Evolutionary conservation across 163 green algal genomes (phyloP).

Genomic region (Chlamydomonas reinhardtii): DNA sequence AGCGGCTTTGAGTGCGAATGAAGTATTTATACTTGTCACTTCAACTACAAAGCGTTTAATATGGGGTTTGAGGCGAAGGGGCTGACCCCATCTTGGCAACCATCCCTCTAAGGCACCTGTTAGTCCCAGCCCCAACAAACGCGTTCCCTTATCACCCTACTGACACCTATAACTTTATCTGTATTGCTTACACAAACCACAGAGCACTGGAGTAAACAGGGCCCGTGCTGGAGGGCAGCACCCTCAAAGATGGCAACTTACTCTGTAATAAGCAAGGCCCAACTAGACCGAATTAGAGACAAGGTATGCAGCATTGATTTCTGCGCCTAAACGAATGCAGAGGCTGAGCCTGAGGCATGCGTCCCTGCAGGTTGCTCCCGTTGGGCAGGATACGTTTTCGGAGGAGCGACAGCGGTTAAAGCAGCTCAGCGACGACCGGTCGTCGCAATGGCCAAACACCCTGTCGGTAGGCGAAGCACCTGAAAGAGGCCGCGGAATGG

Average conservation of each 20-base stretch:
- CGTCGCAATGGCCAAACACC: constrained; percentile 77
- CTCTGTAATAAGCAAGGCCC: constrained; percentile 49
- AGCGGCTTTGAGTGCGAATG: too few relatives aligned
- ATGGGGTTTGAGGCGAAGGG: too few relatives aligned
- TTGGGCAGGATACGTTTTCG: constrained; percentile 14
- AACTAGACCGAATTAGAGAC: constrained; percentile 59
- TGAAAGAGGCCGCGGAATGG: not conserved
- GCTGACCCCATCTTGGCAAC: too few relatives aligned
- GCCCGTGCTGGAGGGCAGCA: too few relatives aligned
- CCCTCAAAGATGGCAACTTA: constrained; percentile 38
- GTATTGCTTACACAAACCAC: too few relatives aligned
- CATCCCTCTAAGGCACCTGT: too few relatives aligned
- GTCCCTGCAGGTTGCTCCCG: constrained; percentile 40
- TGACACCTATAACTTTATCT: too few relatives aligned
- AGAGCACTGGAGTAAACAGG: not conserved
- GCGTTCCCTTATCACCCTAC: too few relatives aligned
- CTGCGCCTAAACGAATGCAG: too few relatives aligned
- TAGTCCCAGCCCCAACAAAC: too few relatives aligned
- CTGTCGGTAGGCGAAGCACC: constrained; percentile 57
- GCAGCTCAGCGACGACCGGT: constrained; percentile 67
- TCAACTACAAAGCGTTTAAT: too few relatives aligned
- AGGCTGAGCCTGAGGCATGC: not conserved
- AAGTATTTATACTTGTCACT: too few relatives aligned
- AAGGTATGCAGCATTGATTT: constrained; percentile 43
- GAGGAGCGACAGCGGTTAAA: constrained; percentile 70